Evolutionary conservation across 768 basidiomycete species (phyloP), one percentile per base, ranked within the genome.

Genomic region (Lentinula boryana): DNA sequence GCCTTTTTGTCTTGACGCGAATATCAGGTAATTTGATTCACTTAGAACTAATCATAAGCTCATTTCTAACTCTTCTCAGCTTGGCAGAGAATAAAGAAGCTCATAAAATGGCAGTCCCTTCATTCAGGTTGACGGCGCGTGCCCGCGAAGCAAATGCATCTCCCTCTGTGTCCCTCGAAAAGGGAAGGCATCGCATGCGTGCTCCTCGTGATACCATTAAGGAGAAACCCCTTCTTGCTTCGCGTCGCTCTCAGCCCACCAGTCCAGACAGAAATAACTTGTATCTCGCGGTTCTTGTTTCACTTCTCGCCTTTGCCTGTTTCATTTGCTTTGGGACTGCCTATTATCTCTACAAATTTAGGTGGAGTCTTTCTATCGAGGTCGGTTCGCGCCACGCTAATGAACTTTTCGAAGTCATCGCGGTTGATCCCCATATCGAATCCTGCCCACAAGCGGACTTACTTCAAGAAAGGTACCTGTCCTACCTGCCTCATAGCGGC

Each of bases 401-500:
- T 77, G 64, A 78, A 65, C 56, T 66, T 31, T 36, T 54, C 35
- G 65, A 71, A 71, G 76, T 72, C 68, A 60, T 69, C 62, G 69
- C 68, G 35, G 64, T 69, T 70, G 69, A 75, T 44, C 55, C 59
- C 53, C 44, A 31, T 41, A 54, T 49, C 52, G 58, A 54, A 50
- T n/a, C 55, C 58, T 57, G 48, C 65, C 49, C 62, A 59, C 21
- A 23, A 53, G 51, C 1, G 69, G 73, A 23, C 23, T 58, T 31
- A 59, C 63, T 64, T 2, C 60, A 70, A 12, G 77, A 77, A 62
- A 75, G 69, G 56, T 93, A 81, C 70, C 71, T 94, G 18, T 78
- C 89, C 18, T 93, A 91, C 70, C 77, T 93, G 18, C 91, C 91
- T 12, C 91, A 93, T 69, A 90, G 88, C 63, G 89, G 90, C 3